A percentile compares a stretch with the other conserved stretches of the same genome.
Conservation (phyloP, 75 land plant genomes). For the Selaginella tamariscina region DNA sequence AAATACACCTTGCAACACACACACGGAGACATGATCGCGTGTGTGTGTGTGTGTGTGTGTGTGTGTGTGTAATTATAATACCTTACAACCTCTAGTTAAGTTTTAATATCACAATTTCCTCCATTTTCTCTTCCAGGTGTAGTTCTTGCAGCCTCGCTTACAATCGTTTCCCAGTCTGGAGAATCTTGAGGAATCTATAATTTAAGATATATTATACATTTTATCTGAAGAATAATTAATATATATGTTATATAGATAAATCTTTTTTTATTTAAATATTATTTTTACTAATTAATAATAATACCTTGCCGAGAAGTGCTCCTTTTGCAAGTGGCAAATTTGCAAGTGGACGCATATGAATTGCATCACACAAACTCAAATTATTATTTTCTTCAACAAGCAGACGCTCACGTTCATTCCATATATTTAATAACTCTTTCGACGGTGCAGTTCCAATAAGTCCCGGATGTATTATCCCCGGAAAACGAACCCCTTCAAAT, state of each 20-base stretch:
- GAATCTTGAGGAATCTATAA: slow-evolving; percentile 29
- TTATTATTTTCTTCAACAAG: not conserved
- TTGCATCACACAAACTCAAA: not conserved
- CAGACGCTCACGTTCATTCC: slow-evolving; percentile 20
- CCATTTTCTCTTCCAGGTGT: slow-evolving; percentile 93
- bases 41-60: too few species aligned
- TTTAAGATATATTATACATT: not conserved
- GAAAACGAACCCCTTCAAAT: slow-evolving; percentile 20
- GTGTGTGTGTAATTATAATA: too few species aligned
- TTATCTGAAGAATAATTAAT: not conserved
- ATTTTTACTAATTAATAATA: too few species aligned
- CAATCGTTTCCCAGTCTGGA: slow-evolving; percentile 57
- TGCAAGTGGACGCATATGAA: slow-evolving; percentile 23
- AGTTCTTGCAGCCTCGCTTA: slow-evolving; percentile 72
- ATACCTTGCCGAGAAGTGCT: slow-evolving; percentile 18
- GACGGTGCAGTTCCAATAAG: slow-evolving; percentile 25
- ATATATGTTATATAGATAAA: not conserved
- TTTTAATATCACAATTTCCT: slow-evolving; percentile 95
- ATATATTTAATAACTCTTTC: slow-evolving; percentile 21
- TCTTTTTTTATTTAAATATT: too few species aligned
- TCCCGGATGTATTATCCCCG: slow-evolving; percentile 24
- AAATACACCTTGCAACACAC: slow-evolving; percentile 49
- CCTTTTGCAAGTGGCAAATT: slow-evolving; percentile 18
- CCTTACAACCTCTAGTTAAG: slow-evolving; percentile 78
- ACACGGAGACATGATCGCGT: too few species aligned